Percentiles rank a stretch among this genome's conserved stretches.
Evolutionary conservation across 495 filamentous ascomycete genomes (phyloP).

Genomic region (Hyaloscypha variabilis): DNA sequence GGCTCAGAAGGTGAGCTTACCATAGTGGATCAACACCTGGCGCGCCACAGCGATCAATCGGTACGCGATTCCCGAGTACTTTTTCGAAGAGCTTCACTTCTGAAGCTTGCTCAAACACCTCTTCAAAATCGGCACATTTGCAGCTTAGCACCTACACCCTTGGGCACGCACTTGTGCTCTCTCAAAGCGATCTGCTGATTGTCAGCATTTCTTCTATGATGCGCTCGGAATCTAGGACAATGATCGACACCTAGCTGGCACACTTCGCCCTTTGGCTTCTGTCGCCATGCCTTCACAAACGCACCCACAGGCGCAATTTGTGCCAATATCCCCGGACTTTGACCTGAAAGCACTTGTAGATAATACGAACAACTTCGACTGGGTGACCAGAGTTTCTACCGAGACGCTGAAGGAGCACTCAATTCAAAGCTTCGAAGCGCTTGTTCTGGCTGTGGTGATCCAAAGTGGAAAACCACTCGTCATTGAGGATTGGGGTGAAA

Average conservation of each 20-base stretch:
- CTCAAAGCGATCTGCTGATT: neutral
- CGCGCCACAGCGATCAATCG: neutral
- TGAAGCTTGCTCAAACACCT: neutral
- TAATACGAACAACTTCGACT: constrained; percentile 78
- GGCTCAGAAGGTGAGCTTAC: neutral
- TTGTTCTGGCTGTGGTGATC: constrained; percentile 78
- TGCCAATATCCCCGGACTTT: constrained; percentile 82
- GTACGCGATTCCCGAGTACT: neutral
- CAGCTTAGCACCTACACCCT: neutral
- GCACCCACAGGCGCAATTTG: constrained; percentile 73
- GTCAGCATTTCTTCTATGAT: neutral
- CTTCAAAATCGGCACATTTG: neutral
- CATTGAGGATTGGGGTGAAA: constrained; percentile 79
- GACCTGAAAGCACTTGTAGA: constrained; percentile 75
- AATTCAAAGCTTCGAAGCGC: constrained; percentile 74
- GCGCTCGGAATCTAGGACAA: neutral
- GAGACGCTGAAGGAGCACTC: constrained; percentile 73
- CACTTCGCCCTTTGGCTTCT: neutral
- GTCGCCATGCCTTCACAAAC: constrained; percentile 69
- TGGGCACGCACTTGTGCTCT: neutral
- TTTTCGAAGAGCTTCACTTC: neutral
- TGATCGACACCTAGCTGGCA: neutral
- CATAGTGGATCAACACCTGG: neutral
- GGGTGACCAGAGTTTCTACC: constrained; percentile 72
- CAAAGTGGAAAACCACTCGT: constrained; percentile 84